Conservation (phyloP, 768 basidiomycete genomes). For the Dentipellis fragilis region DNA sequence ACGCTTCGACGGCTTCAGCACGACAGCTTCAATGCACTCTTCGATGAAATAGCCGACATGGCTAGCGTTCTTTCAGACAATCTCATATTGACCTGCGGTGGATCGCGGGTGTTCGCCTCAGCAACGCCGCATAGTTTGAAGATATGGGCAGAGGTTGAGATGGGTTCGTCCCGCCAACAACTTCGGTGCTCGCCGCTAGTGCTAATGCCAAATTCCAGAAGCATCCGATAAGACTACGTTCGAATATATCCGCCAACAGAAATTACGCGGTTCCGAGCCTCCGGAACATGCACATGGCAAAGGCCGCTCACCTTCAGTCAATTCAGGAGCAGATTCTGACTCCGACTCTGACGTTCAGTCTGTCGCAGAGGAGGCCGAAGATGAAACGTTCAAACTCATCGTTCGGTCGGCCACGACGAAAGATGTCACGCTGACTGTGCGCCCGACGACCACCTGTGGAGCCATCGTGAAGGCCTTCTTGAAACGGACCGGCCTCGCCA, state of each 20-base stretch:
- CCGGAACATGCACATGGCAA: constrained; percentile 6
- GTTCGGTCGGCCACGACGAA: constrained; percentile 50
- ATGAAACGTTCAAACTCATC: constrained; percentile 53
- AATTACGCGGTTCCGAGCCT: constrained; percentile 14
- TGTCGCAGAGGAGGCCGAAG: constrained; percentile 27
- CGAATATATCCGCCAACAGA: constrained; percentile 47
- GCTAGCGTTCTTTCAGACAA: constrained; percentile 38
- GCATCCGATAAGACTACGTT: constrained; percentile 56
- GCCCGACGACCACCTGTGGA: constrained; percentile 66
- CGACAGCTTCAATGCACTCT: constrained; percentile 54
- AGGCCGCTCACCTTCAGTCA: constrained; percentile 9
- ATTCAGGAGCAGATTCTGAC: constrained; percentile 17
- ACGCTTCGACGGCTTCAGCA: constrained; percentile 28
- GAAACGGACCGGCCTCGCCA: constrained; percentile 52
- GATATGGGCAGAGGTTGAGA: constrained; percentile 58
- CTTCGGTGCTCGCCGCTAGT: not conserved
- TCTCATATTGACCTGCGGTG: constrained; percentile 51
- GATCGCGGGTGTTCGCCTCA: constrained; percentile 58
- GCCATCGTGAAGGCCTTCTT: constrained; percentile 70
- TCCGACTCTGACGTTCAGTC: constrained; percentile 12
- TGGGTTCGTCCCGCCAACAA: constrained; percentile 35
- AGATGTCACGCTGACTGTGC: constrained; percentile 56
- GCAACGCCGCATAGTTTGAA: constrained; percentile 55
- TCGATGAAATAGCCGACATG: constrained; percentile 57
- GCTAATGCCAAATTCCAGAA: constrained; percentile 29